These are phyloP conservation scores for Lizanozyma gosingica DNA, from an alignment of 1,139 yeast species.

Conservation along the genomic window DNA sequence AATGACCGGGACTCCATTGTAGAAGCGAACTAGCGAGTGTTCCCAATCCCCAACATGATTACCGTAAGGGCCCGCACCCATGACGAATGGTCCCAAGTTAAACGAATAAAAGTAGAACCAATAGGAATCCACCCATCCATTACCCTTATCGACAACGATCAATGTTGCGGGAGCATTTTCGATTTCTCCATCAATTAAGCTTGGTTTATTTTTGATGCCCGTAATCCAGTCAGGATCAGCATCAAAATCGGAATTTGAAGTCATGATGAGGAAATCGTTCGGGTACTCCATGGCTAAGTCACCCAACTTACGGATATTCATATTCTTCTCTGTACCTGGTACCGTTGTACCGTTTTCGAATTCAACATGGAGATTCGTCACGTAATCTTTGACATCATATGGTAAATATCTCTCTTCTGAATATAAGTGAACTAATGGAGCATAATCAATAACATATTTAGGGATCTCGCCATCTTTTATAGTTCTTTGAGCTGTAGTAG, in stretches of 20 bases:
- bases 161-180: constrained; percentile 72
- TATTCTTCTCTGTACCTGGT: constrained; percentile 25
- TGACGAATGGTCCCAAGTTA: constrained; percentile 91
- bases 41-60: constrained; percentile 99
- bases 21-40: constrained; percentile 79
- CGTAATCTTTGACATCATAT: constrained; percentile 66
- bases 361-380: constrained; percentile 48
- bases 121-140: constrained; percentile 87
- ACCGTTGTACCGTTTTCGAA: constrained; percentile 39
- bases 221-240: constrained; percentile 82
- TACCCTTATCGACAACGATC: constrained; percentile 83
- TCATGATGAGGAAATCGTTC: constrained; percentile 37
- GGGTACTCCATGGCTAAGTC: constrained; percentile 17
- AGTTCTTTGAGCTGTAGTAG: constrained; percentile 22
- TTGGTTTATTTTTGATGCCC: constrained; percentile 61
- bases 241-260: constrained; percentile 63
- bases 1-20: constrained; percentile 71
- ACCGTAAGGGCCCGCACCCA: constrained; percentile 97
- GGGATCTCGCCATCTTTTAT: constrained; percentile 59
- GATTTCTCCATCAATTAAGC: constrained; percentile 60
- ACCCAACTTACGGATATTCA: constrained; percentile 32
- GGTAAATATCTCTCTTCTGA: constrained; percentile 87
- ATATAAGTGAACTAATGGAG: constrained; percentile 80
- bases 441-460: constrained; percentile 57
- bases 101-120: constrained; percentile 96